Percentiles rank a stretch among this genome's conserved stretches.
Evolutionary conservation across 225 moss, liverwort and hornwort genomes (phyloP).

Genomic region (Lunularia cruciata): DNA sequence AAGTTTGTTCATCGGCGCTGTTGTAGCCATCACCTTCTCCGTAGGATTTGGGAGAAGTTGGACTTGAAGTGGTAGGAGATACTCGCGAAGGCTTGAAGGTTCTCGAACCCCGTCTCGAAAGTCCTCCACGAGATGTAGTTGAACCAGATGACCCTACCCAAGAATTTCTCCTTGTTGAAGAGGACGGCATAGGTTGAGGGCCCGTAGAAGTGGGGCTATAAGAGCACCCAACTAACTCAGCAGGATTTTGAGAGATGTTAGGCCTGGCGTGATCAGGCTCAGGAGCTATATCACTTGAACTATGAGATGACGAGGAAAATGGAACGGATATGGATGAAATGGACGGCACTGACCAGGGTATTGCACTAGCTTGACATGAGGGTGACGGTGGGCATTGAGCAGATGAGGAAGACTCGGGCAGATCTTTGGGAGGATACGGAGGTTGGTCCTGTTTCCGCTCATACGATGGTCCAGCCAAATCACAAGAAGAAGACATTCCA

Average conservation of each 20-base stretch:
- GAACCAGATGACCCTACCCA: slow-evolving; percentile 45
- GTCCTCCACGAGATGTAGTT: slow-evolving; percentile 35
- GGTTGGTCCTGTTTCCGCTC: slow-evolving; percentile 22
- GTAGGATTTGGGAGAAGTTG: slow-evolving; percentile 81
- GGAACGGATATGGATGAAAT: slow-evolving; percentile 11
- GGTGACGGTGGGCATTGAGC: slow-evolving; percentile 11
- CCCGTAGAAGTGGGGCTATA: slow-evolving; percentile 23
- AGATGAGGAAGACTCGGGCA: neutral
- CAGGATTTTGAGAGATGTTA: slow-evolving; percentile 26
- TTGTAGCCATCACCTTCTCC: slow-evolving; percentile 96
- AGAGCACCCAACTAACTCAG: slow-evolving; percentile 44
- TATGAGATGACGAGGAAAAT: neutral
- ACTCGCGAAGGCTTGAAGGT: slow-evolving; percentile 48
- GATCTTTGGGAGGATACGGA: slow-evolving; percentile 17
- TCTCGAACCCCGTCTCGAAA: slow-evolving; percentile 40
- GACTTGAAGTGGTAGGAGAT: slow-evolving; percentile 80
- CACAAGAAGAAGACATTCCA: slow-evolving; percentile 26
- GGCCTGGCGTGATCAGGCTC: slow-evolving; percentile 34
- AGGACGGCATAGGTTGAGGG: slow-evolving; percentile 27
- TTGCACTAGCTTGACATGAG: slow-evolving; percentile 14
- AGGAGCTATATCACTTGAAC: slow-evolving; percentile 18
- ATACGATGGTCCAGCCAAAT: slow-evolving; percentile 17
- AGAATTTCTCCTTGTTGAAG: slow-evolving; percentile 41
- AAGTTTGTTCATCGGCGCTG: slow-evolving; percentile 85
- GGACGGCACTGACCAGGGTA: slow-evolving; percentile 21